A percentile compares a stretch with the other conserved stretches of the same genome.
These are phyloP conservation scores for Schizosaccharomyces japonicus DNA, from an alignment of 805 yeast genomes.

Conservation along the genomic window DNA sequence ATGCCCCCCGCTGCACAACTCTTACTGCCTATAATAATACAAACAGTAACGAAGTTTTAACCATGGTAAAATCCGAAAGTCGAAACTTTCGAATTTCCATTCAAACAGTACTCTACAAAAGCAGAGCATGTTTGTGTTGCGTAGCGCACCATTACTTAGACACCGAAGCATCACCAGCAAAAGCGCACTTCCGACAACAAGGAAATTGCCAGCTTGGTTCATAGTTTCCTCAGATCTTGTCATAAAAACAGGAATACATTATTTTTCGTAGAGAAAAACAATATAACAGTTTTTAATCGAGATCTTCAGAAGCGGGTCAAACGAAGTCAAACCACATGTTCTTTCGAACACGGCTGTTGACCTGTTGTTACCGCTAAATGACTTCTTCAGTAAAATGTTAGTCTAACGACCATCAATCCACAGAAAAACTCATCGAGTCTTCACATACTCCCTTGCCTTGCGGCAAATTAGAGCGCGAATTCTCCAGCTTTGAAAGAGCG, in stretches of 20 bases:
- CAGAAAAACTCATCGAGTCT: slow-evolving; percentile 1
- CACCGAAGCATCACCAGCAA: slow-evolving; percentile 1
- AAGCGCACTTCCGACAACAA: not conserved
- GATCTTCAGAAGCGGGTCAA: not conserved
- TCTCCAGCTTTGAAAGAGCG: not conserved
- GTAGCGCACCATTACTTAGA: too few species aligned
- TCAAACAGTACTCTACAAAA: slow-evolving; percentile 25
- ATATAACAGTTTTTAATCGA: too few species aligned
- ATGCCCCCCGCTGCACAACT: slow-evolving; percentile 20
- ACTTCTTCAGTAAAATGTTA: not conserved
- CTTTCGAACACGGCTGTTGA: not conserved
- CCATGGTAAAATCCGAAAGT: slow-evolving; percentile 24
- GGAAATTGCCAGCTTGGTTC: not conserved
- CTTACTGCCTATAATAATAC: slow-evolving; percentile 25
- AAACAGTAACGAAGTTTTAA: slow-evolving; percentile 23
- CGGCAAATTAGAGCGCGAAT: not conserved
- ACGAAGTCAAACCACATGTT: not conserved
- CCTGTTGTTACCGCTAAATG: not conserved
- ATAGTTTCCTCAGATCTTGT: not conserved
- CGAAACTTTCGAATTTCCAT: slow-evolving; percentile 25
- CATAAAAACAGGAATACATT: not conserved
- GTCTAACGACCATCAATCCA: not conserved
- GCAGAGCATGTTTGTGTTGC: too few species aligned
- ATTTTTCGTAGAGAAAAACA: not conserved
- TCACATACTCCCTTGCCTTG: not conserved